Percentiles rank a stretch among this genome's conserved stretches.
These are phyloP conservation scores for Rhododendron williamsianum DNA, from an alignment of 148 eudicot genomes.

Conservation along the genomic window DNA sequence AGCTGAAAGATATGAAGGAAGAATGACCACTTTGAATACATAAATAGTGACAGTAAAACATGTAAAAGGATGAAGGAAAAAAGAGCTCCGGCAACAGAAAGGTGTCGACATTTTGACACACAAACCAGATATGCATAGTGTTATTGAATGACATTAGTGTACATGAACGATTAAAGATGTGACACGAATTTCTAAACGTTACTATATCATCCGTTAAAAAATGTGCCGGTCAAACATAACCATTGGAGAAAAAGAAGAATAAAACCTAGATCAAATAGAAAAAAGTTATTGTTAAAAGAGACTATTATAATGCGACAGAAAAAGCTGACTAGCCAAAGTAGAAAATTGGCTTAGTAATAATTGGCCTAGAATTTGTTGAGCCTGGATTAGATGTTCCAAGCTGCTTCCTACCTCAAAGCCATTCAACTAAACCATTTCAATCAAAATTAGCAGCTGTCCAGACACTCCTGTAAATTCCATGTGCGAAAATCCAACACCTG, in stretches of 20 bases:
- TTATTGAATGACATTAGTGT: neutral
- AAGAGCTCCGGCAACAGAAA: neutral
- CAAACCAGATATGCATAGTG: neutral
- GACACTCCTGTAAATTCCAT: neutral
- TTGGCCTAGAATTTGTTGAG: neutral
- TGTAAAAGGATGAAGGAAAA: neutral
- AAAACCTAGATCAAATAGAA: neutral
- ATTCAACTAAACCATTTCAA: neutral
- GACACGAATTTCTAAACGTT: neutral
- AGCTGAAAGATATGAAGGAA: constrained; percentile 46
- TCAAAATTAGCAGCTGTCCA: neutral
- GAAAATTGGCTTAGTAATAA: neutral
- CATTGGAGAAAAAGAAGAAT: neutral
- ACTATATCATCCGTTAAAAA: neutral
- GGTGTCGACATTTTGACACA: neutral
- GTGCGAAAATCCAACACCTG: neutral
- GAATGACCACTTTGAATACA: neutral
- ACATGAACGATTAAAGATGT: neutral
- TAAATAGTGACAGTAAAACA: neutral
- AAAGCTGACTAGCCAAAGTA: neutral
- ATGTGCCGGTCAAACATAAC: neutral
- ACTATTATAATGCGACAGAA: neutral
- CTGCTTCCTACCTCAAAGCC: neutral
- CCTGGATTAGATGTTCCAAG: neutral
- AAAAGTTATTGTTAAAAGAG: neutral